Base-by-base conservation (phyloP, 352 stramenopile genomes). In the Globisporangium lucens region DNA sequence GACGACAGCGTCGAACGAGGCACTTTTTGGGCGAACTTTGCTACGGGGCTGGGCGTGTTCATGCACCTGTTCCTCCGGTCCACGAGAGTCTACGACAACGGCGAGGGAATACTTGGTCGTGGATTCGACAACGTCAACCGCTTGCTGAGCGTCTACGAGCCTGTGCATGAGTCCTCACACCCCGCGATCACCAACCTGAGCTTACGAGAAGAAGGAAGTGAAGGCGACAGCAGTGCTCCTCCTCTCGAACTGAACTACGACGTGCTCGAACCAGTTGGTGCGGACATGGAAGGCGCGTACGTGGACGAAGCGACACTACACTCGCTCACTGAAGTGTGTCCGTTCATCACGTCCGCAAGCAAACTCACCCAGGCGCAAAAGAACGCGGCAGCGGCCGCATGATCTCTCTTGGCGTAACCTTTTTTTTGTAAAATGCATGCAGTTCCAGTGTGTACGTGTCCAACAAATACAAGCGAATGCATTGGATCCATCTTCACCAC, bases 41-140 rank as follows among this genome's bases (percentile, higher is more conserved):
- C 83, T 0, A 90, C 81, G 8, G 81, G 81, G 3, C 75, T 91
- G 12, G 83, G 83, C 9, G 81, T 81, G 6, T 85, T 90, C 67
- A 68, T 89, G 53, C 78, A 91, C 52, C 72, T 90, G n/a, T 69
- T 90, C n/a, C 78, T 83, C 4, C 76, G 85, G 38, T 83, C 73
- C 2, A 74, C 86, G 24, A 72, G 79, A 0, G 71, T 86, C 6
- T 72, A 73, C 4, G 73, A 87, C 41, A 51, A 77, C 0, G 75
- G 67, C 3, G 81, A 70, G n/a, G 83, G 83, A 8, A 88, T 91
- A 53, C 88, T 91, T 70, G 72, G 70, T 8, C 81, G 81, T 24
- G 85, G 85, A 5, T 93, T 93, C 69, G 81, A 91, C 58, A 83
- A 91, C 43, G 80, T 85, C 72, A 90, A 90, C 61, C 76, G 72